Conservation (phyloP, 805 yeast genomes). For the Nakazawaea ishiwadae region DNA sequence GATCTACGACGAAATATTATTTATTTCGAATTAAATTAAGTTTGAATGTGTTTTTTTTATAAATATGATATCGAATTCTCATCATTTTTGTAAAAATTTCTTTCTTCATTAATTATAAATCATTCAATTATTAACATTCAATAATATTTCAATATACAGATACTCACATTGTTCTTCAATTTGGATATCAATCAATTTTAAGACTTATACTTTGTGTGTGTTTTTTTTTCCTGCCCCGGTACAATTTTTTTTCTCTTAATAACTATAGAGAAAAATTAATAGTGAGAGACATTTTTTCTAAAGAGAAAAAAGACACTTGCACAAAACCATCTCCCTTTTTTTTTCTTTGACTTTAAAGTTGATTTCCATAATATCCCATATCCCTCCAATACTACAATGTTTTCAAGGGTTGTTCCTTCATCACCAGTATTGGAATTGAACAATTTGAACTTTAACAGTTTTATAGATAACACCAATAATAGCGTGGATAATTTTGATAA, state of each 20-base stretch:
- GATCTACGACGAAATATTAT: conserved; percentile 9
- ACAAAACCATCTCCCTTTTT: neutral
- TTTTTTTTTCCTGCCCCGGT: too few species aligned
- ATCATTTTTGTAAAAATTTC: too few species aligned
- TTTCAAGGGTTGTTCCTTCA: conserved; percentile 6
- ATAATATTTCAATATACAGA: too few species aligned
- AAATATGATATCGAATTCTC: conserved; percentile 9
- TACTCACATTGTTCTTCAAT: too few species aligned
- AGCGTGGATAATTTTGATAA: neutral
- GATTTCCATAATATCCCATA: too few species aligned
- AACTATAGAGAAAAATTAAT: too few species aligned
- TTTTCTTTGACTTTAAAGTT: too few species aligned
- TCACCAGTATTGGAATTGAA: conserved; percentile 10
- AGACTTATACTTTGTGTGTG: too few species aligned
- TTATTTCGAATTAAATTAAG: neutral
- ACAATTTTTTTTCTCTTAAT: too few species aligned
- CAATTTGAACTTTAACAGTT: neutral
- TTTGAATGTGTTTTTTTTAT: conserved; percentile 3
- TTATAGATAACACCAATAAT: neutral
- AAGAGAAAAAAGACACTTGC: neutral
- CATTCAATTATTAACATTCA: too few species aligned
- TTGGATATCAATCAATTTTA: too few species aligned
- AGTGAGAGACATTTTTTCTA: neutral
- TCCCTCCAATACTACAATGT: neutral
- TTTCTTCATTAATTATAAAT: neutral